A percentile compares a stretch with the other conserved stretches of the same genome.
These are phyloP conservation scores for Eucalyptus sp. DNA, from an alignment of 345 rosid species.

Conservation along the genomic window DNA sequence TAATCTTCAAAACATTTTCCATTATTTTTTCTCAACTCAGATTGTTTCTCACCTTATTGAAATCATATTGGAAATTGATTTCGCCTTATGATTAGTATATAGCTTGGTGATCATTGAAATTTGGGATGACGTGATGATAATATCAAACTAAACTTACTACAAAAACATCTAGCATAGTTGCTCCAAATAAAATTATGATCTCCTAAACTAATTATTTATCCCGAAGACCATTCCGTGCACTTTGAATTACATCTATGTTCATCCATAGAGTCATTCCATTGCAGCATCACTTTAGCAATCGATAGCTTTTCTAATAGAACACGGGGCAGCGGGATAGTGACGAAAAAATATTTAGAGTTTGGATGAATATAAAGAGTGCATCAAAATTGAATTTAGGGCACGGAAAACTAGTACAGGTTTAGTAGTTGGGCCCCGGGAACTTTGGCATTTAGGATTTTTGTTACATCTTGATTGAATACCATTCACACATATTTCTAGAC, in stretches of 20 bases:
- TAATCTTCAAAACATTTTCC: neutral
- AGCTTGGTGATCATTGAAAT: neutral
- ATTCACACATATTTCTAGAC: neutral
- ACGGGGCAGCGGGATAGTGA: neutral
- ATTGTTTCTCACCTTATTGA: neutral
- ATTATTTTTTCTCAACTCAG: neutral
- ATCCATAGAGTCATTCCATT: neutral
- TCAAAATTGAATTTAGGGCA: neutral
- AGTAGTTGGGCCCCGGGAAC: neutral
- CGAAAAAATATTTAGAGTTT: neutral
- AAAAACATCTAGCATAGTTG: neutral
- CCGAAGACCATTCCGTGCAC: neutral
- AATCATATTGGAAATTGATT: neutral
- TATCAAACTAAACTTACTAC: neutral
- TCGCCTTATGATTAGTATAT: neutral
- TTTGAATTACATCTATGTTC: neutral
- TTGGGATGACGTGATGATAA: neutral
- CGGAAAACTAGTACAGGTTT: neutral
- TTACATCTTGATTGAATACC: neutral
- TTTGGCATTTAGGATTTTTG: neutral
- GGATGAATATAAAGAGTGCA: neutral
- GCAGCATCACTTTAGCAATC: neutral
- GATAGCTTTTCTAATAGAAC: neutral
- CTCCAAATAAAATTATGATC: neutral
- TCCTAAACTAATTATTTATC: neutral